Evolutionary conservation across 208 protist genomes (phyloP).

Genomic region (Giardia duodenalis): DNA sequence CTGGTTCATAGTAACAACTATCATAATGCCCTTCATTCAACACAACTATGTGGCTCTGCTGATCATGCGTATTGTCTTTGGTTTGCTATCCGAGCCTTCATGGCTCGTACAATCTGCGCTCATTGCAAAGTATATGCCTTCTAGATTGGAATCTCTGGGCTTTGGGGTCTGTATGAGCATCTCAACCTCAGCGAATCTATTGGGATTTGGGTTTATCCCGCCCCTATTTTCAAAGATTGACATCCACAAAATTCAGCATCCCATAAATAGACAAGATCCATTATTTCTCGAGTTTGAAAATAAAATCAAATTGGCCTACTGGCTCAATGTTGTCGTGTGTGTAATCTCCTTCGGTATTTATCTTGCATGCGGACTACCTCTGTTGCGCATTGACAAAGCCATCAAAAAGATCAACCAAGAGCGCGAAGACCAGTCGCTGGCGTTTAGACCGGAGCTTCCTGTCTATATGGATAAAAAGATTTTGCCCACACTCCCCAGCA

Average conservation of each 20-base stretch:
- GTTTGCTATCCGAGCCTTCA: background rate
- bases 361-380: background rate
- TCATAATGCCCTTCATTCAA: conserved; percentile 7
- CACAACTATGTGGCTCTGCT: background rate
- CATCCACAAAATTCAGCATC: background rate
- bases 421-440: background rate
- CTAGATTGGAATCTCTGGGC: background rate
- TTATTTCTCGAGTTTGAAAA: background rate
- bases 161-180: conserved; percentile 21
- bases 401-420: background rate
- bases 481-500: background rate
- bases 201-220: background rate
- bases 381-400: background rate
- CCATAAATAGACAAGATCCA: background rate
- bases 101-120: background rate
- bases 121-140: background rate
- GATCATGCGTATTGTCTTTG: background rate
- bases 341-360: background rate
- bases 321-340: background rate
- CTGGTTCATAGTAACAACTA: background rate
- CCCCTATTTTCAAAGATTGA: background rate
- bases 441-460: background rate
- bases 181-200: background rate
- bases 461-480: background rate
- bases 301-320: background rate